Evolutionary conservation across 2,329 filamentous ascomycete species (phyloP).

Genomic region (Lachnellula arida): DNA sequence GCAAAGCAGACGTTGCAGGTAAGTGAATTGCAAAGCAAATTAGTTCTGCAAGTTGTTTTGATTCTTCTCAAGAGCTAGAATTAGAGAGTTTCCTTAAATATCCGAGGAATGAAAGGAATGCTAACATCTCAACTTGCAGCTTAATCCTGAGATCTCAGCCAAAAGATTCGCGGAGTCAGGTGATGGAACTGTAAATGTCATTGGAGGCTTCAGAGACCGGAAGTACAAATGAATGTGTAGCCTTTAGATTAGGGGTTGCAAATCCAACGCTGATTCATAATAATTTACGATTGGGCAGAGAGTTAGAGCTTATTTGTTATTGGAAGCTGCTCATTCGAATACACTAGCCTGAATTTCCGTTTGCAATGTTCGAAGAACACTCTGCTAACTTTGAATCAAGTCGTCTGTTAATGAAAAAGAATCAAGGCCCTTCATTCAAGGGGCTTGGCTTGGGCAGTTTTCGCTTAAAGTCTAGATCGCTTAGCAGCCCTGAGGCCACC

Average conservation of each 20-base stretch:
- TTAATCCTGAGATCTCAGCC: conserved; percentile 22
- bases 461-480: too few species aligned
- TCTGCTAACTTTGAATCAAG: too few species aligned
- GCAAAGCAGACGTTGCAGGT: conserved; percentile 35
- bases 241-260: background rate
- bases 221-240: conserved; percentile 20
- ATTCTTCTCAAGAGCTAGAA: background rate
- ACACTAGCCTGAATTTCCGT: too few species aligned
- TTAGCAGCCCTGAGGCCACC: too few species aligned
- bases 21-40: conserved; percentile 9
- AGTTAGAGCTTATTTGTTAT: too few species aligned
- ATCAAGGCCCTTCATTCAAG: too few species aligned
- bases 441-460: too few species aligned
- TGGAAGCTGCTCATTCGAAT: too few species aligned
- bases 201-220: conserved; percentile 31
- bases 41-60: background rate
- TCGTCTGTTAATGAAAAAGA: too few species aligned
- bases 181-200: conserved; percentile 38
- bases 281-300: too few species aligned
- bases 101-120: background rate
- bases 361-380: too few species aligned
- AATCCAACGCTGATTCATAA: background rate
- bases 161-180: conserved; percentile 33
- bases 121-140: background rate
- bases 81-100: background rate